Percentiles rank a stretch among this genome's conserved stretches.
These are phyloP conservation scores for Botryosphaeria dothidea DNA, from an alignment of 2,329 filamentous ascomycete genomes.

Conservation along the genomic window DNA sequence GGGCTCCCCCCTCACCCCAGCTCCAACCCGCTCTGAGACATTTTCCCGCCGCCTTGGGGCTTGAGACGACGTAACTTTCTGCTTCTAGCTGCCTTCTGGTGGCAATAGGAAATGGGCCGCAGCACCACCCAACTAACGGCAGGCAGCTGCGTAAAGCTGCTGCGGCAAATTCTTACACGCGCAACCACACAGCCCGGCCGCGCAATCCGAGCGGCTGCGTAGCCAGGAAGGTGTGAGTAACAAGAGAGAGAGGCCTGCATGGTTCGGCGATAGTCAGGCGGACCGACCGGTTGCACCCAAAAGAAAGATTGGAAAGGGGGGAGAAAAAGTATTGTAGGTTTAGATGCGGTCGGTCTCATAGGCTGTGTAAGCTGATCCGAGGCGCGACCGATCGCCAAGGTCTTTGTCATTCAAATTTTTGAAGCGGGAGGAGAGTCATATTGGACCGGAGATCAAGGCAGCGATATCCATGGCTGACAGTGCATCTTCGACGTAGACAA, in stretches of 20 bases:
- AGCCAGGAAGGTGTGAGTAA: neutral
- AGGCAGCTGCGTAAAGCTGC: neutral
- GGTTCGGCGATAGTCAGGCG: neutral
- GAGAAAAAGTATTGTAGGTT: too few relatives aligned
- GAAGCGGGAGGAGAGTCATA: too few relatives aligned
- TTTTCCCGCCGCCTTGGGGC: neutral
- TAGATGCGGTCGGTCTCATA: neutral
- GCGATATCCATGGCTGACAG: too few relatives aligned
- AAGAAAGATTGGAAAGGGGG: too few relatives aligned
- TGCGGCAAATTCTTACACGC: neutral
- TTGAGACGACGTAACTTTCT: neutral
- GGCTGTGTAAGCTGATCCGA: neutral
- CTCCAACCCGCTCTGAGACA: neutral
- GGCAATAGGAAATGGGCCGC: neutral
- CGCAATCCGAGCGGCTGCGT: neutral
- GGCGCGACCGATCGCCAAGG: neutral
- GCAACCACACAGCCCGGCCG: neutral
- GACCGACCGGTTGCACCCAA: neutral
- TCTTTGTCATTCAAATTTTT: too few relatives aligned
- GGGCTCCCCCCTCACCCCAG: neutral
- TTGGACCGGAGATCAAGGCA: too few relatives aligned
- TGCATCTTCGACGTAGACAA: neutral
- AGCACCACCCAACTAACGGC: neutral
- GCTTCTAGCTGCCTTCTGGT: slow-evolving; percentile 4
- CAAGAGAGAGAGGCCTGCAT: neutral